Conservation (phyloP, 352 stramenopile genomes). For the Saprolegnia diclina region DNA sequence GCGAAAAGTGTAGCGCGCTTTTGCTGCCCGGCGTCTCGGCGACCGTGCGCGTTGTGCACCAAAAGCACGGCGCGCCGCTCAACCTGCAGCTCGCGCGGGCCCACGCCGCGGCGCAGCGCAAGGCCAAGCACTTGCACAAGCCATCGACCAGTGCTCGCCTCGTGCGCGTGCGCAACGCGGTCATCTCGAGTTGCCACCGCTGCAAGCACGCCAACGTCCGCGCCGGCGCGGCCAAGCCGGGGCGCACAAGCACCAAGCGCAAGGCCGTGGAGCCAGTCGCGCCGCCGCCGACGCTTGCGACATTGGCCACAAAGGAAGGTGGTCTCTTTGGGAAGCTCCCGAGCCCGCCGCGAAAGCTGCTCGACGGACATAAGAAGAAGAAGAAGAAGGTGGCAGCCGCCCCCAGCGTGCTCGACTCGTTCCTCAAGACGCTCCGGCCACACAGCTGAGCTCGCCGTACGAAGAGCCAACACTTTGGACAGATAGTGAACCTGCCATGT, state of each 20-base stretch:
- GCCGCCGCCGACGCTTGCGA: not conserved
- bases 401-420: conserved; percentile 21
- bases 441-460: not conserved
- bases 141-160: conserved; percentile 3
- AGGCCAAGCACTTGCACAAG: conserved; percentile 28
- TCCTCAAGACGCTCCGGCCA: conserved; percentile 20
- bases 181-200: conserved; percentile 49
- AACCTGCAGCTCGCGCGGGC: conserved; percentile 50
- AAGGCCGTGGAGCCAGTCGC: not conserved
- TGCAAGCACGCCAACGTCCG: conserved; percentile 47
- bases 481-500: no score
- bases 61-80: conserved; percentile 33
- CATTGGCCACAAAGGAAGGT: conserved; percentile 2
- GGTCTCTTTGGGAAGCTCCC: conserved; percentile 48
- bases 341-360: conserved; percentile 60
- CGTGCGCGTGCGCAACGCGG: conserved; percentile 35
- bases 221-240: conserved; percentile 44
- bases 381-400: conserved; percentile 35
- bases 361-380: conserved; percentile 72
- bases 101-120: conserved; percentile 27
- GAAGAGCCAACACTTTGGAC: no score
- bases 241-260: conserved; percentile 48
- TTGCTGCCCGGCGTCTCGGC: conserved; percentile 56
- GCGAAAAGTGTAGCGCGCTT: conserved; percentile 51
- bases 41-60: conserved; percentile 43